Conservation (phyloP, 441 rosid species). For the Populus hybrid region DNA sequence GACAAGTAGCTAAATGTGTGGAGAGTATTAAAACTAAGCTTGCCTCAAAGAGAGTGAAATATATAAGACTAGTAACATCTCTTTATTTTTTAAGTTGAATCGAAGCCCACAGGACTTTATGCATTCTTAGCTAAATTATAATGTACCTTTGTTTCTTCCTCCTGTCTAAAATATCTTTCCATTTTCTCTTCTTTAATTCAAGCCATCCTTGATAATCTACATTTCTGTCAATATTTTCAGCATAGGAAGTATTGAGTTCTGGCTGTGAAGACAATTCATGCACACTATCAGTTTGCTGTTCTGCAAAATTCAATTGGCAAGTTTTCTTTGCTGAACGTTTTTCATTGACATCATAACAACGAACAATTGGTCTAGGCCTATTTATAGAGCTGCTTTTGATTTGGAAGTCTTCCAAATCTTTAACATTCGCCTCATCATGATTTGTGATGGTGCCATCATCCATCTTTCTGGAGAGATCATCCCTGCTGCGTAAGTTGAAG, state of each 20-base stretch:
- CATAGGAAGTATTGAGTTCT: constrained; percentile 27
- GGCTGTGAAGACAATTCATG: constrained; percentile 33
- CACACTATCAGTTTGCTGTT: constrained; percentile 22
- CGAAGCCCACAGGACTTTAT: background rate
- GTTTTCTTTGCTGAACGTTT: constrained; percentile 29
- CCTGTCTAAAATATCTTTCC: constrained; percentile 64
- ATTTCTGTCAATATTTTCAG: constrained; percentile 63
- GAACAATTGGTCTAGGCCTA: constrained; percentile 72
- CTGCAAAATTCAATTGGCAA: constrained; percentile 21
- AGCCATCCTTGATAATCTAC: constrained; percentile 97
- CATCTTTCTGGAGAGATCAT: constrained; percentile 29
- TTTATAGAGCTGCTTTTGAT: constrained; percentile 43
- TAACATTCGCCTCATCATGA: constrained; percentile 34
- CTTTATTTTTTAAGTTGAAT: background rate
- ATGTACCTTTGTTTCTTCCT: constrained; percentile 80
- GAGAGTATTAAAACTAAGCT: background rate
- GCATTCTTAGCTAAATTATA: background rate
- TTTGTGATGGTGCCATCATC: constrained; percentile 23
- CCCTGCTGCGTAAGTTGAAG: constrained; percentile 43
- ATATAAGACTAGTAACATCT: background rate
- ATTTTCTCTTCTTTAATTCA: constrained; percentile 86
- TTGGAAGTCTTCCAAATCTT: constrained; percentile 84
- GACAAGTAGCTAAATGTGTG: background rate
- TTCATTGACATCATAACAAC: constrained; percentile 48
- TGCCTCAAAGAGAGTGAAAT: background rate